Base-by-base conservation (phyloP, 345 rosid species). In the Gossypium australe region DNA sequence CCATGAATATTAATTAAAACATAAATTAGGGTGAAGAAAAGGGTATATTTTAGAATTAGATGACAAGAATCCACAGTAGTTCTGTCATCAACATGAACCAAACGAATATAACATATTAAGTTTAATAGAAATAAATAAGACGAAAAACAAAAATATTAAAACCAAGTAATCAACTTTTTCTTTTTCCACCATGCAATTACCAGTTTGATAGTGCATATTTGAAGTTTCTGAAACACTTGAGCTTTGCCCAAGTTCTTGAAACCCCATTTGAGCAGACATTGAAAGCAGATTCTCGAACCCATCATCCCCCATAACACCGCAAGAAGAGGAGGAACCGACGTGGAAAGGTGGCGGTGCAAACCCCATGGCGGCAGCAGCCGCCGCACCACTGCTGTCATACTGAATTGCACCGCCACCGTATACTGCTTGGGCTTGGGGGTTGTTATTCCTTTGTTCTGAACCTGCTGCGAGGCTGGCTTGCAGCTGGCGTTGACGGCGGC, bases 401-500 rank as follows among this genome's bases (percentile, higher is more conserved):
- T 83, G 84, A 79, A 84, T 80, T 85, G 80, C 83, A 81, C 84
- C 83, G 17, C 64, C 61, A 9, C 74, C 29, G 55, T 24, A 53
- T 51, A 73, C 18, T 7, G 7, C 44, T 59, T 66, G 85, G 1
- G 44, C 66, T 67, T 72, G 77, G 75, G 70, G 63, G 38, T 24
- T 45, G 29, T 58, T 66, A 45, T 45, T 81, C 27, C 69, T 69
- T 55, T 80, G 85, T 34, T 82, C 85, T 24, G 69, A 89, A 58
- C 62, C 17, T 2, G 60, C 41, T 2, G 83, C 86, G 27, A 89
- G 90, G 51, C 78, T 85, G 1, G 94, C 99, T 78, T 89, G 96
- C 78, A 95, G 78, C 88, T 93, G 96, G 20, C 99, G 85, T 81
- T 91, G 98, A 41, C 98, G 91, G 81, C 98, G 87, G 68, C 99